Conservation (phyloP, 2,329 filamentous ascomycete species). For the Scedosporium dehoogii region DNA sequence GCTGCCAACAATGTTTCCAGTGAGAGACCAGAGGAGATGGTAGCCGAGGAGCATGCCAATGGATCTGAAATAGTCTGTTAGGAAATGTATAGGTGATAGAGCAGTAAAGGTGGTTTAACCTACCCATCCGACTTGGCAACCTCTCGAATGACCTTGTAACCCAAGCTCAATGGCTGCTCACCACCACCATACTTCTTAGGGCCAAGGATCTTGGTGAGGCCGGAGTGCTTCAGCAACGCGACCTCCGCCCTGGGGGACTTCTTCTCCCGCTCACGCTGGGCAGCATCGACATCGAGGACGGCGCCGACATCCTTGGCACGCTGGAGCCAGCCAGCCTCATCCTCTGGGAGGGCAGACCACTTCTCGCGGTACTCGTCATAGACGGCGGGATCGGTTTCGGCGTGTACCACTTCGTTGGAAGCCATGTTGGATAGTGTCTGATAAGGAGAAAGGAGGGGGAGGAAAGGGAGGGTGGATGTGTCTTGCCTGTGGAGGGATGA, state of each 20-base stretch:
- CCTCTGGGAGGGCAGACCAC: constrained; percentile 22
- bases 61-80: constrained; percentile 24
- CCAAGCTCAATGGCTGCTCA: constrained; percentile 35
- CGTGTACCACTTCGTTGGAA: constrained; percentile 9
- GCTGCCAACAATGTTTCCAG: constrained; percentile 49
- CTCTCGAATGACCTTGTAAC: constrained; percentile 49
- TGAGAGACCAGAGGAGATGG: constrained; percentile 54
- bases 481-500: too few relatives aligned
- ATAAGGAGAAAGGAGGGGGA: not conserved
- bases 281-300: constrained; percentile 24
- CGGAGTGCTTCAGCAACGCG: constrained; percentile 29
- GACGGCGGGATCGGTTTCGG: constrained; percentile 24
- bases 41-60: constrained; percentile 58
- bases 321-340: constrained; percentile 26
- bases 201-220: constrained; percentile 28
- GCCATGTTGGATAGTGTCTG: constrained; percentile 9
- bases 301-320: constrained; percentile 27
- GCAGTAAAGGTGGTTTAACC: not conserved
- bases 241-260: constrained; percentile 30
- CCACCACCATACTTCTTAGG: constrained; percentile 31
- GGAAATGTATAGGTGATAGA: rapidly evolving
- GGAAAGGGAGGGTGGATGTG: not conserved
- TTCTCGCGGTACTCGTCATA: constrained; percentile 25
- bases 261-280: constrained; percentile 24
- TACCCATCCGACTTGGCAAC: constrained; percentile 55